Evolutionary conservation across 768 basidiomycete species (phyloP).

Genomic region (Podaxis pistillaris): DNA sequence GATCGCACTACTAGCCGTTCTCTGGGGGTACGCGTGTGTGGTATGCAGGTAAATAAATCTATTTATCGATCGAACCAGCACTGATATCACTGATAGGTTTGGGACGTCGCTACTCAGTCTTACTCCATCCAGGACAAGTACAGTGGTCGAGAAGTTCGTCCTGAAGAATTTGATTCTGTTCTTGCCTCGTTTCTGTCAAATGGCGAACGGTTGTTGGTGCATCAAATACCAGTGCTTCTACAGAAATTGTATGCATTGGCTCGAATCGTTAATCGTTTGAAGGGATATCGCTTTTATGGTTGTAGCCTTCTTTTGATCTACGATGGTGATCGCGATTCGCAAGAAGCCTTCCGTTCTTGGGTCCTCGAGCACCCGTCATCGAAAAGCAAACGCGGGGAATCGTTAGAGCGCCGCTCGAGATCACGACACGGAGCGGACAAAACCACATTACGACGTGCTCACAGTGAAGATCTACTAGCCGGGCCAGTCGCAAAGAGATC

Average conservation of each 20-base stretch:
- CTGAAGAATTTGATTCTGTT: constrained; percentile 80
- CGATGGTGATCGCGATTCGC: constrained; percentile 89
- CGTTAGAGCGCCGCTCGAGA: constrained; percentile 60
- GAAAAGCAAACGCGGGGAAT: constrained; percentile 74
- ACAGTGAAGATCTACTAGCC: constrained; percentile 76
- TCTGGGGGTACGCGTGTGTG: constrained; percentile 91
- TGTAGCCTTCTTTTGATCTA: constrained; percentile 97
- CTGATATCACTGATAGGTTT: constrained; percentile 61
- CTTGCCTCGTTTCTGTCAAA: constrained; percentile 83
- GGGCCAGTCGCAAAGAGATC: constrained; percentile 66
- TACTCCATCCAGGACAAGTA: constrained; percentile 97
- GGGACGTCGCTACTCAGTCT: constrained; percentile 81
- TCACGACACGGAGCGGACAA: constrained; percentile 42
- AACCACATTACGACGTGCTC: constrained; percentile 62
- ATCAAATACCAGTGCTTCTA: constrained; percentile 90
- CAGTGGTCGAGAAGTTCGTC: constrained; percentile 84
- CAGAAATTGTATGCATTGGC: constrained; percentile 94
- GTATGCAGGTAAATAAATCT: constrained; percentile 85
- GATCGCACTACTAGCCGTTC: constrained; percentile 91
- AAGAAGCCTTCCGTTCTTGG: constrained; percentile 67
- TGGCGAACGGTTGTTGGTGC: constrained; percentile 77
- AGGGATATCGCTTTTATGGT: constrained; percentile 98
- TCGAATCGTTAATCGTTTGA: constrained; percentile 81
- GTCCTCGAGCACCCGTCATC: constrained; percentile 65
- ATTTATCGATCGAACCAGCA: background rate